Conservation (phyloP, 2,329 filamentous ascomycete genomes). For the Arthrinium phaeospermum region DNA sequence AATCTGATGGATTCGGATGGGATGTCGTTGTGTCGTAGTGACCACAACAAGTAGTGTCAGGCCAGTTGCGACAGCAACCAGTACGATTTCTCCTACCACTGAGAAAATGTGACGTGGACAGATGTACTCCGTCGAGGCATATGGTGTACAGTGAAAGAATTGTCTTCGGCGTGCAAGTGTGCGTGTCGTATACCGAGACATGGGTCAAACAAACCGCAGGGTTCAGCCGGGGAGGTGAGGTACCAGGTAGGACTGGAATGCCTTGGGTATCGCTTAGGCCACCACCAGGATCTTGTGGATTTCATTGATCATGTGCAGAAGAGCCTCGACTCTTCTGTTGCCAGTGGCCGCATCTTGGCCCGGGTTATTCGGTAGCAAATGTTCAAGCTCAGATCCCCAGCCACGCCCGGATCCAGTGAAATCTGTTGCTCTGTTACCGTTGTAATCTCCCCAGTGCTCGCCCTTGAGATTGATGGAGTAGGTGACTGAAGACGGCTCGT, state of each 20-base stretch:
- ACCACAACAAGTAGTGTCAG: background rate
- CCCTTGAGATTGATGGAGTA: conserved; percentile 39
- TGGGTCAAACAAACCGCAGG: background rate
- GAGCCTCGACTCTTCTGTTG: conserved; percentile 13
- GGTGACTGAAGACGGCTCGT: conserved; percentile 28
- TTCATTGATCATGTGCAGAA: conserved; percentile 23
- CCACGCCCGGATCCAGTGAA: conserved; percentile 19
- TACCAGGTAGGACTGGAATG: background rate
- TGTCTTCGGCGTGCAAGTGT: conserved; percentile 25
- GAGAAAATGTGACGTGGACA: background rate
- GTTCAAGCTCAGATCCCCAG: conserved; percentile 36
- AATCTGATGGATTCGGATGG: background rate
- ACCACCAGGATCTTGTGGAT: conserved; percentile 22
- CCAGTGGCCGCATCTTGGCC: conserved; percentile 34
- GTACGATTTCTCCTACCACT: background rate
- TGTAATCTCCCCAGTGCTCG: conserved; percentile 38
- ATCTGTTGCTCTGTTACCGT: conserved; percentile 21
- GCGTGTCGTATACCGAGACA: background rate
- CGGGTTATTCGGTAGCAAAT: conserved; percentile 28
- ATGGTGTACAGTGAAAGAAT: conserved; percentile 32
- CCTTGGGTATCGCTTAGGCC: conserved; percentile 37
- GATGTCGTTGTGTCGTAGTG: background rate
- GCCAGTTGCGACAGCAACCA: background rate
- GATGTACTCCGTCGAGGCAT: background rate
- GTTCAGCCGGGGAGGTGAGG: background rate